phyloP scores from a whole-genome alignment of 1,284 basidiomycete genomes.

The Anthracocystis walkeri region DNA sequence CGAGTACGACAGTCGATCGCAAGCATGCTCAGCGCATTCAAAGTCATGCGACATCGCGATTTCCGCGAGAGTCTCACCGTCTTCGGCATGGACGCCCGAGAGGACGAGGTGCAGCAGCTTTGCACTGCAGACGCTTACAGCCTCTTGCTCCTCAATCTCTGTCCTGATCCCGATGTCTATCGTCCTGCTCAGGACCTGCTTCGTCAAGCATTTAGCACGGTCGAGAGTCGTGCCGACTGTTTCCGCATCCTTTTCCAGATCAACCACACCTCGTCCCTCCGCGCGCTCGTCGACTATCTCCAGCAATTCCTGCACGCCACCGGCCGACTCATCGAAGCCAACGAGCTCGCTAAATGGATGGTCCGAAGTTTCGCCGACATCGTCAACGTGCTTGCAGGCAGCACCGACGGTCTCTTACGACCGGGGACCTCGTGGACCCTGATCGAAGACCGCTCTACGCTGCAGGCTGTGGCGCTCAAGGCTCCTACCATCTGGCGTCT shows the following conservation, averaged over 20 bases:
- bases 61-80: slow-evolving; percentile 46
- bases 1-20: slow-evolving; percentile 44
- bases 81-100: slow-evolving; percentile 45
- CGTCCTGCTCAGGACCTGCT: slow-evolving; percentile 57
- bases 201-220: slow-evolving; percentile 56
- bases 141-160: slow-evolving; percentile 54
- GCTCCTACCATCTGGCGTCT: slow-evolving; percentile 61
- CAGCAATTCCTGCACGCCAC: slow-evolving; percentile 47
- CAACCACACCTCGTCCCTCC: slow-evolving; percentile 39
- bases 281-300: slow-evolving; percentile 50
- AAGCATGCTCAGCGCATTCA: slow-evolving; percentile 38
- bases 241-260: slow-evolving; percentile 57
- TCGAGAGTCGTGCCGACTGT: slow-evolving; percentile 57
- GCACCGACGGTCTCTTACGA: slow-evolving; percentile 63
- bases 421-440: slow-evolving; percentile 59
- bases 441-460: slow-evolving; percentile 31
- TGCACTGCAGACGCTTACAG: slow-evolving; percentile 47
- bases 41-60: slow-evolving; percentile 39
- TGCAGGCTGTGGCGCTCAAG: slow-evolving; percentile 41
- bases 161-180: slow-evolving; percentile 55
- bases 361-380: slow-evolving; percentile 64
- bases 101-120: slow-evolving; percentile 48
- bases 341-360: slow-evolving; percentile 60
- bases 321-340: slow-evolving; percentile 52
- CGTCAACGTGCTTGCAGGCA: slow-evolving; percentile 63